Conservation (phyloP, 1,284 basidiomycete species). For the Rhodotorula sp. region DNA sequence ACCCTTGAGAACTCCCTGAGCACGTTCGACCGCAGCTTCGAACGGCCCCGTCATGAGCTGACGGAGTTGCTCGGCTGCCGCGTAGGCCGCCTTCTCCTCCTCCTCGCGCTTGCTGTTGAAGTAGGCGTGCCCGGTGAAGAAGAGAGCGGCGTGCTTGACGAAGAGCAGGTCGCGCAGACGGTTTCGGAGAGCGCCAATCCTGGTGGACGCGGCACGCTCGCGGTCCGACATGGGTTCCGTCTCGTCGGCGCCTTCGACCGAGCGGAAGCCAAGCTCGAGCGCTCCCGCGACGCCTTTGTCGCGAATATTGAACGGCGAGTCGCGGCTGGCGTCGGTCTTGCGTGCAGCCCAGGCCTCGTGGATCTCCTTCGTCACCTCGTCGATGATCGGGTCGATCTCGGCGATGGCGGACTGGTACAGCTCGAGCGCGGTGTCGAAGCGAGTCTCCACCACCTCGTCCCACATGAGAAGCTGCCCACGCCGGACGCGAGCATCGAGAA, state of each 20-base stretch:
- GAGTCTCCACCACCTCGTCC: conserved; percentile 40
- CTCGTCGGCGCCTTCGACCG: conserved; percentile 14
- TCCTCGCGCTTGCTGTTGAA: conserved; percentile 34
- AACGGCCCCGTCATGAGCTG: conserved; percentile 17
- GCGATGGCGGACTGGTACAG: conserved; percentile 20
- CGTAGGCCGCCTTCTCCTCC: conserved; percentile 31
- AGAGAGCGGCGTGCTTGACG: conserved; percentile 39
- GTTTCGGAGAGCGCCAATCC: conserved; percentile 20
- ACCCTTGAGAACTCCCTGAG: conserved; percentile 2
- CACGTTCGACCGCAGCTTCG: conserved; percentile 25
- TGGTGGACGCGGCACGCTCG: conserved; percentile 11
- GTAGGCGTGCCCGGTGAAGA: conserved; percentile 41
- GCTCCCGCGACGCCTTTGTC: conserved; percentile 17
- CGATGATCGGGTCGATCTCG: conserved; percentile 26
- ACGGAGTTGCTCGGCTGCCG: conserved; percentile 27
- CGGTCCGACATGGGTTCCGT: conserved; percentile 17
- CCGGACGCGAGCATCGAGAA: conserved; percentile 23
- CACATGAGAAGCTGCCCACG: conserved; percentile 37
- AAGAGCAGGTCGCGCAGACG: conserved; percentile 39
- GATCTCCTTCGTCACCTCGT: conserved; percentile 21
- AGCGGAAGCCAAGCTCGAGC: conserved; percentile 30
- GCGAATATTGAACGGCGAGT: background rate
- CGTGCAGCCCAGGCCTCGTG: conserved; percentile 20
- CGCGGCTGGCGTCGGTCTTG: conserved; percentile 4
- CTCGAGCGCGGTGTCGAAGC: conserved; percentile 38